Conservation (phyloP, 306 rosid species). For the Cicer cuneatum region DNA sequence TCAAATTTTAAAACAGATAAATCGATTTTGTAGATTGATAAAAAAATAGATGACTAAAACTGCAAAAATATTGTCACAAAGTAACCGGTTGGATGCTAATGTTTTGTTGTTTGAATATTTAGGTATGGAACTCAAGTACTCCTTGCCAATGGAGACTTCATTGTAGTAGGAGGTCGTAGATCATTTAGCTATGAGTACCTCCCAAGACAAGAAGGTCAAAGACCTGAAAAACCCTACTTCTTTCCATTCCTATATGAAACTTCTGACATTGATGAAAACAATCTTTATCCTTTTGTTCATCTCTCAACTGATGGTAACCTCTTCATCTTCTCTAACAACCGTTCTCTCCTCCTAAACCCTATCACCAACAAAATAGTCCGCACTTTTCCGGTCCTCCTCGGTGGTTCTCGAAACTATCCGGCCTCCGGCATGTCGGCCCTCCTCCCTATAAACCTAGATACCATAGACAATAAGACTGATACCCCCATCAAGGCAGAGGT, state of each 20-base stretch:
- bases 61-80: no score
- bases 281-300: slow-evolving; percentile 82
- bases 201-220: slow-evolving; percentile 53
- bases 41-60: no score
- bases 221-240: not conserved
- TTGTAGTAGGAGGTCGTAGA: slow-evolving; percentile 77
- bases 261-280: slow-evolving; percentile 85
- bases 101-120: not conserved
- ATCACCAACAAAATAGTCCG: slow-evolving; percentile 49
- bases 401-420: slow-evolving; percentile 89
- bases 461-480: not conserved
- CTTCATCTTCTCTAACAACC: slow-evolving; percentile 77
- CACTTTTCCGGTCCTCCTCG: slow-evolving; percentile 57
- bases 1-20: no score
- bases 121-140: slow-evolving; percentile 78
- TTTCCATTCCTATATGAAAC: slow-evolving; percentile 73
- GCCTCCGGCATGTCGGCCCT: slow-evolving; percentile 81
- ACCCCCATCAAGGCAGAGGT: slow-evolving; percentile 54
- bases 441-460: slow-evolving; percentile 62
- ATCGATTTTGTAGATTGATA: no score
- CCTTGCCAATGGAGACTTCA: slow-evolving; percentile 58
- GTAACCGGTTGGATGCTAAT: no score
- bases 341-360: slow-evolving; percentile 72
- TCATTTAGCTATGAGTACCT: slow-evolving; percentile 70
- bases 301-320: slow-evolving; percentile 72